A percentile compares a stretch with the other conserved stretches of the same genome.
These are phyloP conservation scores for Phanerodontia chrysosporium DNA, from an alignment of 768 basidiomycete species.

Conservation along the genomic window DNA sequence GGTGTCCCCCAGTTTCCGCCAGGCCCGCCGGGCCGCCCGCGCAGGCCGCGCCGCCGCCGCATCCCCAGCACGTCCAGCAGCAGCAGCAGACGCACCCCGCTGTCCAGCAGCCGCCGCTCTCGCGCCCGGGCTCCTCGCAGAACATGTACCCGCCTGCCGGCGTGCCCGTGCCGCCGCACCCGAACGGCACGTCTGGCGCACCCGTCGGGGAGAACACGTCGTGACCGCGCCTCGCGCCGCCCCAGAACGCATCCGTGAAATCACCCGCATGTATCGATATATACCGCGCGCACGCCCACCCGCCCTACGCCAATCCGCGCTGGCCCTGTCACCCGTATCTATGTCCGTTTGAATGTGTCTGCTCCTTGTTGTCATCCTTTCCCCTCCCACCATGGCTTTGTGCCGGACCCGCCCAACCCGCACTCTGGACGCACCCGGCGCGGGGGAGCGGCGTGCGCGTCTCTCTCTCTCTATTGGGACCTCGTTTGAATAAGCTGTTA, in stretches of 20 bases:
- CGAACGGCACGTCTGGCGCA: conserved; percentile 20
- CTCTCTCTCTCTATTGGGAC: not conserved
- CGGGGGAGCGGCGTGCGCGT: not conserved
- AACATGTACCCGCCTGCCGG: conserved; percentile 45
- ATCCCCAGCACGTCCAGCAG: conserved; percentile 29
- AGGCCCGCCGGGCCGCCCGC: conserved; percentile 40
- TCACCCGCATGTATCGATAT: conserved; percentile 17
- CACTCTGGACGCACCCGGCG: not conserved
- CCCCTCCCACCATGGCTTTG: too few relatives aligned
- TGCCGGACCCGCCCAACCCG: not conserved
- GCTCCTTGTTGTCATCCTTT: not conserved
- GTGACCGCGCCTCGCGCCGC: conserved; percentile 7
- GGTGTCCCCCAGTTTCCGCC: conserved; percentile 27
- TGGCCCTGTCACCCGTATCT: too few relatives aligned
- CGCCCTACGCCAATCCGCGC: not conserved
- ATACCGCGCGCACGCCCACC: conserved; percentile 2
- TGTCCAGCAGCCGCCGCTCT: conserved; percentile 33
- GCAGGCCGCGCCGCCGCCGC: conserved; percentile 40
- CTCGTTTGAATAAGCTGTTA: not conserved
- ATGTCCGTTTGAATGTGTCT: not conserved
- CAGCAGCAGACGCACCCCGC: conserved; percentile 32
- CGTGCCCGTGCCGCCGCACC: conserved; percentile 29
- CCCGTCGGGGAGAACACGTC: conserved; percentile 21
- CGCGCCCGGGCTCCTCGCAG: conserved; percentile 62
- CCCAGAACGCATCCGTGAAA: conserved; percentile 8